These are phyloP conservation scores for Canavalia gladiata DNA, from an alignment of 306 rosid genomes.

Conservation along the genomic window DNA sequence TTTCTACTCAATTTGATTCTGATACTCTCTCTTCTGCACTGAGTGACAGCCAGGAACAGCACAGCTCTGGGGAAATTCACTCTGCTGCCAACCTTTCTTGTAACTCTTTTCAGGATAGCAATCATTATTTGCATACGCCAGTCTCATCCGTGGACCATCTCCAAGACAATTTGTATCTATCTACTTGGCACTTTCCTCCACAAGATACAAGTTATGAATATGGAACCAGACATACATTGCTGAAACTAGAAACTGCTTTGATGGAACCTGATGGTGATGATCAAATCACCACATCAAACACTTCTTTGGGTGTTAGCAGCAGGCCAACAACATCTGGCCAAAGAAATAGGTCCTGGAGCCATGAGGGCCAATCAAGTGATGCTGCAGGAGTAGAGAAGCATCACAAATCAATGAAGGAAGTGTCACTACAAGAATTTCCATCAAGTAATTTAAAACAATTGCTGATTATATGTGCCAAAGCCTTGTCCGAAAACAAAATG, in stretches of 20 bases:
- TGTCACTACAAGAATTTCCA: slow-evolving; percentile 52
- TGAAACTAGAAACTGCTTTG: slow-evolving; percentile 70
- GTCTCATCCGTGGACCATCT: slow-evolving; percentile 50
- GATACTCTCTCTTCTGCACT: slow-evolving; percentile 55
- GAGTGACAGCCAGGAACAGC: slow-evolving; percentile 70
- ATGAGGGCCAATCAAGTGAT: slow-evolving; percentile 38
- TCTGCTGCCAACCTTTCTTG: slow-evolving; percentile 64
- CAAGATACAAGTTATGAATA: slow-evolving; percentile 51
- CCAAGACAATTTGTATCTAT: slow-evolving; percentile 44
- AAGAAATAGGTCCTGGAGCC: slow-evolving; percentile 50
- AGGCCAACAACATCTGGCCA: slow-evolving; percentile 44
- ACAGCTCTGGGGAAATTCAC: slow-evolving; percentile 61
- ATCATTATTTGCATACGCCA: slow-evolving; percentile 43
- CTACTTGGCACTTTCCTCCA: slow-evolving; percentile 47
- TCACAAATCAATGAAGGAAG: slow-evolving; percentile 62
- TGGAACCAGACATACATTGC: slow-evolving; percentile 56
- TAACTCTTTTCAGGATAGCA: slow-evolving; percentile 62
- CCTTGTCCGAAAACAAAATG: slow-evolving; percentile 64
- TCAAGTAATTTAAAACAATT: slow-evolving; percentile 62
- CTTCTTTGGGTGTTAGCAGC: slow-evolving; percentile 52
- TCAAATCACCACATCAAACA: slow-evolving; percentile 49
- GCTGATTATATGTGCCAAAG: slow-evolving; percentile 78
- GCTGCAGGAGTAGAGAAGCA: slow-evolving; percentile 58
- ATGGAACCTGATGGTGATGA: slow-evolving; percentile 74
- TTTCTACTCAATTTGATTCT: slow-evolving; percentile 63